Evolutionary conservation across 2,329 filamentous ascomycete genomes (phyloP).

Genomic region (Neospermospora avenae): DNA sequence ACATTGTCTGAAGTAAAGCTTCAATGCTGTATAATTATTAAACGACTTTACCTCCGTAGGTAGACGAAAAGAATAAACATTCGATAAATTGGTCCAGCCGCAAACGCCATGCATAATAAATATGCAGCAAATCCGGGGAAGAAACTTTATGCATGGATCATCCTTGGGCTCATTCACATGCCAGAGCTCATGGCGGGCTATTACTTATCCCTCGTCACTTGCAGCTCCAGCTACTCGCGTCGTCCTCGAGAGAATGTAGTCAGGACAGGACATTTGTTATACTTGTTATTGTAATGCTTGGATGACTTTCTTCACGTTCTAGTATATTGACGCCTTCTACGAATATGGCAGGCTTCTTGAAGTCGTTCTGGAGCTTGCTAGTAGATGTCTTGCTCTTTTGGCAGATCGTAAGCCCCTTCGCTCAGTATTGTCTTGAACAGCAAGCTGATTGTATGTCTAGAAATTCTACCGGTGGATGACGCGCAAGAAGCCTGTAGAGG

Average conservation of each 20-base stretch:
- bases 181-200: not conserved
- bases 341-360: slow-evolving; percentile 31
- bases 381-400: slow-evolving; percentile 23
- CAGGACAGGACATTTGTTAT: not conserved
- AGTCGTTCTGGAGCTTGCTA: slow-evolving; percentile 54
- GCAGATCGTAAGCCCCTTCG: slow-evolving; percentile 20
- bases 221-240: not conserved
- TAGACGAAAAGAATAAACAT: too few species aligned
- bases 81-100: too few species aligned
- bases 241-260: not conserved
- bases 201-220: not conserved
- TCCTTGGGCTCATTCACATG: not conserved
- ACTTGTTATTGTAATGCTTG: not conserved
- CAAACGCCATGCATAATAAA: not conserved
- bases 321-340: not conserved
- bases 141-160: not conserved
- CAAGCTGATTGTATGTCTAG: slow-evolving; percentile 41
- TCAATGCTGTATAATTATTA: too few species aligned
- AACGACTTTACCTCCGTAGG: too few species aligned
- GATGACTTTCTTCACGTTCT: not conserved
- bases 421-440: not conserved
- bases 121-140: not conserved
- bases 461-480: slow-evolving; percentile 66
- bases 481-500: slow-evolving; percentile 59
- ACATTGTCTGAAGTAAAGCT: too few species aligned